phyloP scores from a whole-genome alignment of 805 yeast species.

The Wickerhamomyces queroliae region DNA sequence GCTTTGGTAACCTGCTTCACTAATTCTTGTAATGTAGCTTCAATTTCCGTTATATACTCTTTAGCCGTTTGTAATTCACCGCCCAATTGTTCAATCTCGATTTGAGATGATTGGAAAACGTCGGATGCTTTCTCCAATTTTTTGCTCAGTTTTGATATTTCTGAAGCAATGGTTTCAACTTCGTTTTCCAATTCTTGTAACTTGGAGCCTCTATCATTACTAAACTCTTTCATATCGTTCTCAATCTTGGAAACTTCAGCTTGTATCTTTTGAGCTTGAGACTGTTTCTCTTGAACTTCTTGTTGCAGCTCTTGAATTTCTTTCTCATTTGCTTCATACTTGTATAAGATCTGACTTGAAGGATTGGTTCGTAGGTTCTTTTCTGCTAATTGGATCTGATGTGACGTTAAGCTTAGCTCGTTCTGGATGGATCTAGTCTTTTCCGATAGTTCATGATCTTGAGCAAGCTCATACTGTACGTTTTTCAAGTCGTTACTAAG shows the following conservation, averaged over 20 bases:
- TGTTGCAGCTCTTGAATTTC: constrained; percentile 40
- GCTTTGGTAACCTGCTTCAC: constrained; percentile 19
- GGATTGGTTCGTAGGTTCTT: constrained; percentile 52
- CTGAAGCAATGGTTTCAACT: constrained; percentile 32
- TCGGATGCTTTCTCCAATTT: constrained; percentile 42
- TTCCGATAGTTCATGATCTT: constrained; percentile 37
- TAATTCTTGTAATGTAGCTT: constrained; percentile 29
- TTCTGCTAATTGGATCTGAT: constrained; percentile 51
- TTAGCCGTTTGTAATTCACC: constrained; percentile 45
- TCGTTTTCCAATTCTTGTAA: constrained; percentile 58
- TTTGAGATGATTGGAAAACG: constrained; percentile 54
- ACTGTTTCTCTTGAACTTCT: constrained; percentile 31
- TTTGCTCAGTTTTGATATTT: constrained; percentile 30
- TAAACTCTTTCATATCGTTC: constrained; percentile 78
- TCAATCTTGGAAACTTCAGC: constrained; percentile 50
- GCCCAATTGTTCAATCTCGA: constrained; percentile 64
- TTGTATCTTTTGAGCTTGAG: constrained; percentile 26
- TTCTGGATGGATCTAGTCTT: constrained; percentile 53
- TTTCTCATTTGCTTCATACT: constrained; percentile 35
- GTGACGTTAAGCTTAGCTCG: constrained; percentile 49
- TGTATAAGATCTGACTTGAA: constrained; percentile 48
- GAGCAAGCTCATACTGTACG: constrained; percentile 33
- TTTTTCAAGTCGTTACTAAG: constrained; percentile 37
- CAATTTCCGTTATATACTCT: constrained; percentile 34
- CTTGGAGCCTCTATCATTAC: constrained; percentile 73